These are phyloP conservation scores for Aurifilum marmelostoma DNA, from an alignment of 2,329 filamentous ascomycete genomes.

Conservation along the genomic window DNA sequence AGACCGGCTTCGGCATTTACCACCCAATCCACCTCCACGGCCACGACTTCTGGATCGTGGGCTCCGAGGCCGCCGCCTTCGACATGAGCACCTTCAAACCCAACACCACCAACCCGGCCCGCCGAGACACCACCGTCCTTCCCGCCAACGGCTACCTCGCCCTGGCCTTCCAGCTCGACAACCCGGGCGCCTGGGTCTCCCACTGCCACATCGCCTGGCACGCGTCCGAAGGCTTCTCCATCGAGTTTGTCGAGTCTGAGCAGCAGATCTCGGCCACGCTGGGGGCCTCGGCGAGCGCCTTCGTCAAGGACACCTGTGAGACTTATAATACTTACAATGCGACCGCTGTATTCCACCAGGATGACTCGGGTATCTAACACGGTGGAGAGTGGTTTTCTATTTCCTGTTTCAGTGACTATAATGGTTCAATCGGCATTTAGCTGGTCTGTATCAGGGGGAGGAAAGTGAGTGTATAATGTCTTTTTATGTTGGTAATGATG, in stretches of 20 bases:
- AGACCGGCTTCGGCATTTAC: constrained; percentile 30
- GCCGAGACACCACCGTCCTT: constrained; percentile 47
- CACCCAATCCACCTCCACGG: constrained; percentile 36
- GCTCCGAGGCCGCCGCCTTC: constrained; percentile 34
- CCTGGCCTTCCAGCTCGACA: constrained; percentile 40
- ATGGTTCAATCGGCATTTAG: too few relatives aligned
- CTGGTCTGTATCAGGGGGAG: neutral
- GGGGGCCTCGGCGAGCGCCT: neutral
- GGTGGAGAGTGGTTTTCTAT: neutral
- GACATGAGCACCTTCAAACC: constrained; percentile 38
- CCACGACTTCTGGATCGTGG: constrained; percentile 42
- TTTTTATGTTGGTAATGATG: neutral
- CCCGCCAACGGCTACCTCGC: constrained; percentile 42
- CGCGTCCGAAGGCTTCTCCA: constrained; percentile 44
- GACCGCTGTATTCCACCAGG: constrained; percentile 18
- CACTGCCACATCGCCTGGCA: constrained; percentile 52
- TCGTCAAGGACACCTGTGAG: constrained; percentile 31
- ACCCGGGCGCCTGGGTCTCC: constrained; percentile 48
- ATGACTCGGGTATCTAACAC: constrained; percentile 31
- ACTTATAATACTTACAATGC: constrained; percentile 29
- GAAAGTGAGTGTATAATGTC: too few relatives aligned
- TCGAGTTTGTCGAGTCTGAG: constrained; percentile 13
- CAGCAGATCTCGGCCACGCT: constrained; percentile 11
- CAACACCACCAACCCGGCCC: constrained; percentile 46
- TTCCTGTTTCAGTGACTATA: neutral